Evolutionary conservation across 257 asterid genomes (phyloP), one percentile per base, ranked within the genome.

Genomic region (Thymus quinquecostatus): DNA sequence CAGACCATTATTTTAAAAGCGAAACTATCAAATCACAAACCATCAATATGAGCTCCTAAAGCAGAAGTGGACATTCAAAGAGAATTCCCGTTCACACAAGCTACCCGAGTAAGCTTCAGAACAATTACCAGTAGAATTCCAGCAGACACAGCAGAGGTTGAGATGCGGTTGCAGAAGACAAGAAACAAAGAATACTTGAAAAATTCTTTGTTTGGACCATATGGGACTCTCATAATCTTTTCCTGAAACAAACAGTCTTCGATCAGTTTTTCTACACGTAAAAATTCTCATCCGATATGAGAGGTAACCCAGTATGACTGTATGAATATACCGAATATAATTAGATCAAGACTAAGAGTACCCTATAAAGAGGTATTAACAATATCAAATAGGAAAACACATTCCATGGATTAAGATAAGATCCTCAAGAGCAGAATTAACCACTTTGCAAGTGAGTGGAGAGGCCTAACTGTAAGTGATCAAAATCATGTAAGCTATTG

Each of bases 121-220:
- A 38, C 40, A 69, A 45, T 80, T 92, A 92, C 99, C 98, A 95
- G 82, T 74, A 95, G 79, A 76, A 84, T 69, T 69, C 83, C 96
- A 40, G 89, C 98, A 40, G 99, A 95, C 56, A 92, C 93, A 32
- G 96, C 92, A 82, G 98, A 95, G 40, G 99, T 95, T 28, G 94
- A 75, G 80, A 92, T 89, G 62, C 99, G 98, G 85, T 95, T 95
- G 86, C 99, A 95, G 84, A 95, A 95, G 69, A 95, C 99, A 47
- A 92, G 96, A 88, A 95, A 95, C 82, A 95, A 58, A 12, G 99
- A 95, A 81, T 84, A 86, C 82, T 72, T 84, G 49, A 92, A 95
- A 79, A 72, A 89, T 72, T 95, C 98, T 72, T 92, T 87, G 14
- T 85, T 29, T 33, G 89, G 85, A 71, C 99, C 99, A 80, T 92